A percentile compares a stretch with the other conserved stretches of the same genome.
Evolutionary conservation across 163 green algal species (phyloP).

Genomic region (Chlamydomonas reinhardtii): DNA sequence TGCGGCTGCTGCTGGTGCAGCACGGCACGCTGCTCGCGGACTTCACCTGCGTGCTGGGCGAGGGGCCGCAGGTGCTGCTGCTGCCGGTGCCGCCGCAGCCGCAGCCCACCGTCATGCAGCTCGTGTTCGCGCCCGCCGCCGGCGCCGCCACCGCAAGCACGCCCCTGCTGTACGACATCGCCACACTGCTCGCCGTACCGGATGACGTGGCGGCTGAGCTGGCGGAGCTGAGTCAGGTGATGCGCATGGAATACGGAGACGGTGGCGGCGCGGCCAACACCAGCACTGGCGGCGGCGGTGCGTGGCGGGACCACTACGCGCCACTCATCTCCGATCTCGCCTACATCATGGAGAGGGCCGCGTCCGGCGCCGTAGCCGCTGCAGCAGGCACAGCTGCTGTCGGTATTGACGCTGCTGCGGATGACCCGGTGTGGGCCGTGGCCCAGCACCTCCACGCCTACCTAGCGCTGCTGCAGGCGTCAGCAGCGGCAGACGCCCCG

Average conservation of each 20-base stretch:
- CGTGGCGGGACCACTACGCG: conserved; percentile 46
- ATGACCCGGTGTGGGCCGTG: too few relatives aligned
- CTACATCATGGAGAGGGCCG: conserved; percentile 35
- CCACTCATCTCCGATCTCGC: conserved; percentile 45
- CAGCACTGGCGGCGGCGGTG: background rate
- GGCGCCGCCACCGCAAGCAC: conserved; percentile 35
- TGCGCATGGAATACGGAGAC: conserved; percentile 42
- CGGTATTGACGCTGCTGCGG: too few relatives aligned
- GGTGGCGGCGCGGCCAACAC: background rate
- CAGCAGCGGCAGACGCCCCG: too few relatives aligned
- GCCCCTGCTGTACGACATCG: conserved; percentile 48
- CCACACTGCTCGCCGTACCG: conserved; percentile 39
- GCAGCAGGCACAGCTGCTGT: too few relatives aligned
- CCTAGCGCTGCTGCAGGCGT: too few relatives aligned
- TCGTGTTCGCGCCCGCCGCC: conserved; percentile 41
- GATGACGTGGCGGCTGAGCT: conserved; percentile 32
- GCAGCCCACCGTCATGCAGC: conserved; percentile 27
- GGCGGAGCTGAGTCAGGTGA: conserved; percentile 42
- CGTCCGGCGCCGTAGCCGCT: background rate
- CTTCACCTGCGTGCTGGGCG: conserved; percentile 33
- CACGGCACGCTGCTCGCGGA: conserved; percentile 38
- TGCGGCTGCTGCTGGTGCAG: conserved; percentile 41
- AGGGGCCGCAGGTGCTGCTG: conserved; percentile 20
- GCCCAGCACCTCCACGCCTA: too few relatives aligned
- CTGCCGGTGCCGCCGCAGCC: conserved; percentile 45